Conservation (phyloP, 768 basidiomycete genomes). For the Kwoniella sp. region DNA sequence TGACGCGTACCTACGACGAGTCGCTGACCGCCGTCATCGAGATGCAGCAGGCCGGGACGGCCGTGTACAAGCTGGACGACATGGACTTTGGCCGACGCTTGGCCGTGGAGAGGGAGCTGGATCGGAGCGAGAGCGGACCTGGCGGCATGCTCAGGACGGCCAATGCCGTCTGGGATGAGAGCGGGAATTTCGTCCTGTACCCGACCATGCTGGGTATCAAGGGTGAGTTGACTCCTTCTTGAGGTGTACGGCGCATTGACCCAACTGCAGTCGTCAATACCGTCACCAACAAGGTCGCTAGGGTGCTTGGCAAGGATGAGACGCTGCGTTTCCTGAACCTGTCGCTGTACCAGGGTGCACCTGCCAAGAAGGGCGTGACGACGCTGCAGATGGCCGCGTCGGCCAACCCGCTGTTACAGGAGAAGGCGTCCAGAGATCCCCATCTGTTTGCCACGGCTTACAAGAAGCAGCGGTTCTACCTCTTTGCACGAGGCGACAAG, state of each 20-base stretch:
- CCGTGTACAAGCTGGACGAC: slow-evolving; percentile 85
- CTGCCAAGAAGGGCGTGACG: slow-evolving; percentile 75
- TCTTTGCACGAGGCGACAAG: slow-evolving; percentile 85
- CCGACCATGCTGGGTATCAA: slow-evolving; percentile 92
- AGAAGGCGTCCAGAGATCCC: slow-evolving; percentile 77
- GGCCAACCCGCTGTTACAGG: slow-evolving; percentile 86
- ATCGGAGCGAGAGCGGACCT: slow-evolving; percentile 59
- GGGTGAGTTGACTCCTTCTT: slow-evolving; percentile 57
- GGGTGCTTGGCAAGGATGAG: slow-evolving; percentile 90
- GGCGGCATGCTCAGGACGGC: slow-evolving; percentile 57
- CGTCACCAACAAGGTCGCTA: slow-evolving; percentile 84
- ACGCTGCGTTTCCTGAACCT: slow-evolving; percentile 83
- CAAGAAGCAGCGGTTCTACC: slow-evolving; percentile 86
- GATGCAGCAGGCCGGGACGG: slow-evolving; percentile 98
- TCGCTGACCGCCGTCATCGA: slow-evolving; percentile 87
- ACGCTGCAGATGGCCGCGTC: slow-evolving; percentile 96
- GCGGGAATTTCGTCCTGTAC: slow-evolving; percentile 88
- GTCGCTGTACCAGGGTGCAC: slow-evolving; percentile 86
- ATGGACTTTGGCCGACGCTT: slow-evolving; percentile 99
- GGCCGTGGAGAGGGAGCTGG: slow-evolving; percentile 85
- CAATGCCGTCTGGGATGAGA: slow-evolving; percentile 96
- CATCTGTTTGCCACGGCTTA: slow-evolving; percentile 89
- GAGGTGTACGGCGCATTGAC: too few relatives aligned
- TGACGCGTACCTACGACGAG: slow-evolving; percentile 92
- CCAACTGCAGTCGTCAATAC: slow-evolving; percentile 84